A percentile compares a stretch with the other conserved stretches of the same genome.
Evolutionary conservation across 2,329 filamentous ascomycete species (phyloP).

Genomic region (Akanthomyces lecanii): DNA sequence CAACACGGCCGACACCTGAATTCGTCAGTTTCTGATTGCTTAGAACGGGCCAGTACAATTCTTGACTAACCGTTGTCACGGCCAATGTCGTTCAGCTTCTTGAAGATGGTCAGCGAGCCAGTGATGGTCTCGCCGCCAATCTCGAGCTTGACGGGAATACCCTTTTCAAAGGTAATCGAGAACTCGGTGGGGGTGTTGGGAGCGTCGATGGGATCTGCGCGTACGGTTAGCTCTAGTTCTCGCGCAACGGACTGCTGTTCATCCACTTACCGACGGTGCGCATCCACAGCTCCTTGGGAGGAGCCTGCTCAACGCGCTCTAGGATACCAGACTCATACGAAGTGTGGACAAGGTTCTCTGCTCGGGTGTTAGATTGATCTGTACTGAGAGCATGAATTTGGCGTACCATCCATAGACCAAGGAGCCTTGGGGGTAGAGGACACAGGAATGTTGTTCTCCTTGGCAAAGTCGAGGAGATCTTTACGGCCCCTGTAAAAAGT

Average conservation of each 20-base stretch:
- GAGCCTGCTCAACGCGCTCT: too few relatives aligned
- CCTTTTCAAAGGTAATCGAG: conserved; percentile 62
- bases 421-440: conserved; percentile 68
- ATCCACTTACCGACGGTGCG: too few relatives aligned
- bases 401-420: conserved; percentile 48
- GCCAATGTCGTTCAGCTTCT: conserved; percentile 59
- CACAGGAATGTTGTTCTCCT: conserved; percentile 63
- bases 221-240: too few relatives aligned
- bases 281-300: too few relatives aligned
- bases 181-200: conserved; percentile 62
- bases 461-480: conserved; percentile 69
- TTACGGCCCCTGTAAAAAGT: conserved; percentile 47
- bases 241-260: too few relatives aligned
- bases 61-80: conserved; percentile 47
- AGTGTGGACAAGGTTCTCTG: too few relatives aligned
- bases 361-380: too few relatives aligned
- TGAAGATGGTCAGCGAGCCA: conserved; percentile 58
- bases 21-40: too few relatives aligned
- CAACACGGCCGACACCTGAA: conserved; percentile 57
- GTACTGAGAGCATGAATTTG: too few relatives aligned
- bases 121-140: conserved; percentile 54
- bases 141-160: conserved; percentile 61
- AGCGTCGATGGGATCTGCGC: conserved; percentile 54
- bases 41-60: too few relatives aligned
- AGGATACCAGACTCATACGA: too few relatives aligned